Evolutionary conservation across 1,284 basidiomycete species (phyloP).

Genomic region (Apiotrichum akiyoshidainum): DNA sequence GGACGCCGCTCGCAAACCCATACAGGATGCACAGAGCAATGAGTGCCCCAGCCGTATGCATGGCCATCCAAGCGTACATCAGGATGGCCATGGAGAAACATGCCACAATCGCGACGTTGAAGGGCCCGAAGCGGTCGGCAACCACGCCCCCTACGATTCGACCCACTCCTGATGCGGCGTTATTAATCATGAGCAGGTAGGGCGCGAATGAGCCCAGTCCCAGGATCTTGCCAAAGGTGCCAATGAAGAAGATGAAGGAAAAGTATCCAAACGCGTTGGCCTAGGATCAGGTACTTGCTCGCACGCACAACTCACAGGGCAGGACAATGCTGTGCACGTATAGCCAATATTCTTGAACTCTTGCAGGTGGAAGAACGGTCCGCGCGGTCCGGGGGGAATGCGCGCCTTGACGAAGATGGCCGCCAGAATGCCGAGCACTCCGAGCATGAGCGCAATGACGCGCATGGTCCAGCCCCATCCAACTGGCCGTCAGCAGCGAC

Average conservation of each 20-base stretch:
- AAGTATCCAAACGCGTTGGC: constrained; percentile 31
- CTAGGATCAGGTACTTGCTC: neutral
- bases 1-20: constrained; percentile 15
- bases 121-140: constrained; percentile 16
- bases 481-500: constrained; percentile 27
- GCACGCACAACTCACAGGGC: constrained; percentile 7
- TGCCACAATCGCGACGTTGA: constrained; percentile 17
- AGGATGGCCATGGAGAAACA: constrained; percentile 10
- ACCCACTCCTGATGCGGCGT: neutral
- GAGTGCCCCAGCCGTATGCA: constrained; percentile 9
- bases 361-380: constrained; percentile 35
- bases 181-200: constrained; percentile 29
- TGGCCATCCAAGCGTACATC: constrained; percentile 18
- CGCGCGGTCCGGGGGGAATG: constrained; percentile 35
- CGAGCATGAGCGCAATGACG: constrained; percentile 33
- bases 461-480: constrained; percentile 38
- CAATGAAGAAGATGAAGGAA: constrained; percentile 32
- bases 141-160: constrained; percentile 10
- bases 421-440: constrained; percentile 21
- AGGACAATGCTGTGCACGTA: constrained; percentile 23
- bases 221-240: constrained; percentile 26
- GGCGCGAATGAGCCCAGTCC: constrained; percentile 30
- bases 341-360: constrained; percentile 37
- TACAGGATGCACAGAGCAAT: constrained; percentile 17
- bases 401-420: constrained; percentile 37